These are phyloP conservation scores for Flaveria ramosissima DNA, from an alignment of 129 eudicot species.

Conservation along the genomic window DNA sequence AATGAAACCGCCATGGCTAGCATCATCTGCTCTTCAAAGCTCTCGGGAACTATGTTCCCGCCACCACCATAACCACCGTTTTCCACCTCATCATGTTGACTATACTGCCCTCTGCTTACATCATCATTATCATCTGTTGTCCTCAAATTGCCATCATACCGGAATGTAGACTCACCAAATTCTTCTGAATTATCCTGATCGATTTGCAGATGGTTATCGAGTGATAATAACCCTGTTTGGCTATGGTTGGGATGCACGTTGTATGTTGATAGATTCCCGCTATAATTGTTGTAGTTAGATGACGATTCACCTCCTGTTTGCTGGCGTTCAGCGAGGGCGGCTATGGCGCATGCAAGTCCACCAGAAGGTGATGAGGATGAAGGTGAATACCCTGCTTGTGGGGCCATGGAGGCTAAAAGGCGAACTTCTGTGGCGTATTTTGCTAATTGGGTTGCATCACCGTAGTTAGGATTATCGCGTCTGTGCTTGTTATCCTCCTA, in stretches of 20 bases:
- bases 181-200: constrained; percentile 39
- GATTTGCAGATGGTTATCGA: constrained; percentile 40
- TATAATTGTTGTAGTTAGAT: constrained; percentile 41
- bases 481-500: constrained; percentile 69
- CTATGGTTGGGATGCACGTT: constrained; percentile 50
- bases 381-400: constrained; percentile 40
- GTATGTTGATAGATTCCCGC: constrained; percentile 34
- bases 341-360: constrained; percentile 89
- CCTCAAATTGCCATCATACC: constrained; percentile 44
- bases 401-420: constrained; percentile 44
- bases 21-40: constrained; percentile 97
- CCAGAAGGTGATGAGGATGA: constrained; percentile 79
- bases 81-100: constrained; percentile 42
- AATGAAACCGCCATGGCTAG: constrained; percentile 94
- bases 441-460: constrained; percentile 52
- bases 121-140: constrained; percentile 29
- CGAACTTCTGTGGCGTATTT: constrained; percentile 49
- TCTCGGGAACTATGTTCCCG: constrained; percentile 66
- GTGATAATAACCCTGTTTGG: constrained; percentile 43
- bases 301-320: constrained; percentile 62
- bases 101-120: not conserved
- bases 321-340: constrained; percentile 85
- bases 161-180: constrained; percentile 42
- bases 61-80: constrained; percentile 29
- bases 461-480: constrained; percentile 31